Evolutionary conservation across 2,329 filamentous ascomycete genomes (phyloP).

Genomic region (Ascochyta clinopodiicola): DNA sequence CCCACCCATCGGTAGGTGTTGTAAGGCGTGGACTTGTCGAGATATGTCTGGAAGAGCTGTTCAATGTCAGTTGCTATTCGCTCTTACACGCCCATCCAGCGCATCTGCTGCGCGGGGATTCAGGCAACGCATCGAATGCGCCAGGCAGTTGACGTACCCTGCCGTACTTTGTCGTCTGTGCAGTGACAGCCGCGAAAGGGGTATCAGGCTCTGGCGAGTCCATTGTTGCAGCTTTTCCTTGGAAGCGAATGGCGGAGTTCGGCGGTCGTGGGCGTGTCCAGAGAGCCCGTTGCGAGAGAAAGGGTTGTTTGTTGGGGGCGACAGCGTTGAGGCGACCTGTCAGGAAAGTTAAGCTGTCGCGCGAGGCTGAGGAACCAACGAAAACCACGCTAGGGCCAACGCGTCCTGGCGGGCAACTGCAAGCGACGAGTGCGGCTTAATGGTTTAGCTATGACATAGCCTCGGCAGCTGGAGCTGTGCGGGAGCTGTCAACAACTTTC

Average conservation of each 20-base stretch:
- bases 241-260: not conserved
- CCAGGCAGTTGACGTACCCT: conserved; percentile 62
- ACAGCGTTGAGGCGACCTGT: conserved; percentile 39
- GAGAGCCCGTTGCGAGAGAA: not conserved
- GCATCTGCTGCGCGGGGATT: not conserved
- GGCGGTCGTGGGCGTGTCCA: not conserved
- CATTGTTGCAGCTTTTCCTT: conserved; percentile 59
- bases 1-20: conserved; percentile 88
- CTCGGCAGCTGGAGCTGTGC: conserved; percentile 18
- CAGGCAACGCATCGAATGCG: conserved; percentile 4
- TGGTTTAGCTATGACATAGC: conserved; percentile 12
- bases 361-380: conserved; percentile 13
- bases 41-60: conserved; percentile 90
- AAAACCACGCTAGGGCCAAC: conserved; percentile 13
- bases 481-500: conserved; percentile 5
- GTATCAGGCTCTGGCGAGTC: conserved; percentile 89
- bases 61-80: conserved; percentile 21
- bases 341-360: conserved; percentile 25
- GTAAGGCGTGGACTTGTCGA: conserved; percentile 92
- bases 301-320: conserved; percentile 14
- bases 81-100: not conserved
- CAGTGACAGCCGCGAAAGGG: conserved; percentile 87
- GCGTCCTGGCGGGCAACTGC: conserved; percentile 12
- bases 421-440: not conserved
- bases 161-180: conserved; percentile 78